Evolutionary conservation across 768 basidiomycete species (phyloP).

Genomic region (Kwoniella sp.): DNA sequence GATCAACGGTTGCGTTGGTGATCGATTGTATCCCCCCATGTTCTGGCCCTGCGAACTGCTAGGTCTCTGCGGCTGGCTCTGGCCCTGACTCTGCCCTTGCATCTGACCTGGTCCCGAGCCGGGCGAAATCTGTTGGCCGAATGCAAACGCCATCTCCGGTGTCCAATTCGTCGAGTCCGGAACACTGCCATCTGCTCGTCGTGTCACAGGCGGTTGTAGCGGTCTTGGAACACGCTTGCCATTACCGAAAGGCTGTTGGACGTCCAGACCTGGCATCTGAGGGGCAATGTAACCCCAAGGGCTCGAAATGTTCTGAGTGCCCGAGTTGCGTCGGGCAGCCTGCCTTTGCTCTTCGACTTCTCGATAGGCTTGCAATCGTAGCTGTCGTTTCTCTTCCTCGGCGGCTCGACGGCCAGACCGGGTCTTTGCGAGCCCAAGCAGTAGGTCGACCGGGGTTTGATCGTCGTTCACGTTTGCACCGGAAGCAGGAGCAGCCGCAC

Average conservation of each 20-base stretch:
- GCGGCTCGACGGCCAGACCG: slow-evolving; percentile 41
- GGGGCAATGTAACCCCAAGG: slow-evolving; percentile 49
- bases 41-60: not conserved
- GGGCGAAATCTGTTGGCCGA: not conserved
- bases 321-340: slow-evolving; percentile 7
- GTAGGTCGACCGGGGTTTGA: slow-evolving; percentile 42
- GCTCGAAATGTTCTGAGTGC: slow-evolving; percentile 8
- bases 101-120: not conserved
- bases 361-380: slow-evolving; percentile 33
- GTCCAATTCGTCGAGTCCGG: slow-evolving; percentile 19
- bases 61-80: slow-evolving; percentile 3
- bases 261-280: slow-evolving; percentile 47
- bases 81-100: slow-evolving; percentile 1
- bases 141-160: slow-evolving; percentile 13
- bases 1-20: not conserved
- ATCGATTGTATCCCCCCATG: not conserved
- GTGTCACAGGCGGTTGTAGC: slow-evolving; percentile 35
- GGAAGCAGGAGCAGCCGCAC: not conserved
- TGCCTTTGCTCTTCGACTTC: slow-evolving; percentile 33
- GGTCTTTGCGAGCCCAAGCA: slow-evolving; percentile 42
- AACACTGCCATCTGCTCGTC: slow-evolving; percentile 12
- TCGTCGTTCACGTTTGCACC: slow-evolving; percentile 14
- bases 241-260: slow-evolving; percentile 45
- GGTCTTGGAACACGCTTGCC: slow-evolving; percentile 34
- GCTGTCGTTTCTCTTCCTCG: slow-evolving; percentile 40